Evolutionary conservation across 1,284 basidiomycete genomes (phyloP).

Genomic region (Sanghuangporus baumii): DNA sequence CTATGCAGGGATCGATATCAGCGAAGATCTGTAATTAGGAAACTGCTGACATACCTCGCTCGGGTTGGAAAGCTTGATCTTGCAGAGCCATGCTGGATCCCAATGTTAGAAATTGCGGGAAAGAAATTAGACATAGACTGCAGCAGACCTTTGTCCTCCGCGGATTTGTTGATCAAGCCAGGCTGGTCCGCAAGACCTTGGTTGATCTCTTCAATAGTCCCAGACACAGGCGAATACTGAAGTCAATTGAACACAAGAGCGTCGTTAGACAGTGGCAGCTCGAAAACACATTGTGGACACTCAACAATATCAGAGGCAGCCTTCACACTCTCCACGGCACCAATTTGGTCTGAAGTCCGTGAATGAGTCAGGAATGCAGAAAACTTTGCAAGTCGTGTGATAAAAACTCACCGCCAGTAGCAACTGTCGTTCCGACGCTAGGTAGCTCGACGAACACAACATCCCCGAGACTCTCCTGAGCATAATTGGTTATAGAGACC

Average conservation of each 20-base stretch:
- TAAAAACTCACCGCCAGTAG: conserved; percentile 62
- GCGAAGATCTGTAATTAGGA: background rate
- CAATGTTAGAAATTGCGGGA: background rate
- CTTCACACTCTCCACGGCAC: conserved; percentile 97
- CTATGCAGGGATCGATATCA: conserved; percentile 32
- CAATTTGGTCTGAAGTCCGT: conserved; percentile 70
- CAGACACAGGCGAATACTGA: conserved; percentile 91
- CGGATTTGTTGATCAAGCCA: conserved; percentile 84
- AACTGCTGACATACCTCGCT: conserved; percentile 48
- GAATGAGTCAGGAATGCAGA: background rate
- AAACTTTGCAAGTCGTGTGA: background rate
- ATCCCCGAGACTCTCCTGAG: conserved; percentile 90
- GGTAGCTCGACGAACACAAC: conserved; percentile 98
- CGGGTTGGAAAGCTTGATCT: conserved; percentile 79
- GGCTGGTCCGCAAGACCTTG: conserved; percentile 65
- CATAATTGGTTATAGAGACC: conserved; percentile 90
- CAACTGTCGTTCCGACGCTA: conserved; percentile 58
- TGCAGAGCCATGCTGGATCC: conserved; percentile 87
- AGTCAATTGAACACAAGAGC: background rate
- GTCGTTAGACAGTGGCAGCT: conserved; percentile 8
- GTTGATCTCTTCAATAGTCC: conserved; percentile 80
- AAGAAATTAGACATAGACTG: background rate
- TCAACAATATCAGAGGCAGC: conserved; percentile 91
- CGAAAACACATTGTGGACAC: conserved; percentile 20
- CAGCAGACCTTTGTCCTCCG: conserved; percentile 75